Evolutionary conservation across 345 rosid species (phyloP).

Genomic region (Rhodamnia argentea): DNA sequence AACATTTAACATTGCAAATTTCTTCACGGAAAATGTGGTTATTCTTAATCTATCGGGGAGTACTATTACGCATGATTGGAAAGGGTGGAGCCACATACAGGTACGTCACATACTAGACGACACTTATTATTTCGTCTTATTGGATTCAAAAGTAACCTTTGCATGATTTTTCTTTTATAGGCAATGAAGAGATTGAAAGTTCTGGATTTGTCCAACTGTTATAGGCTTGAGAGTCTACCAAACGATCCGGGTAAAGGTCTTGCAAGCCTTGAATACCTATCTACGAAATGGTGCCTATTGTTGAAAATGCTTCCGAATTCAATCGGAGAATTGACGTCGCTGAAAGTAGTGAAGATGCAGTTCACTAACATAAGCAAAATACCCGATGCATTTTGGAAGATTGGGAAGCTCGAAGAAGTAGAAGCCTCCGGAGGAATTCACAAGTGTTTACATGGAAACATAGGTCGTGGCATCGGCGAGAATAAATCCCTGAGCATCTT

Average conservation of each 20-base stretch:
- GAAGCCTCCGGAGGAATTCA: too few species aligned
- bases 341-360: fast-evolving
- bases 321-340: not conserved
- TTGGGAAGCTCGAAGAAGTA: not conserved
- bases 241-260: not conserved
- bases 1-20: not conserved
- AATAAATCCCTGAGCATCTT: not conserved
- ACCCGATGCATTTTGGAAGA: fast-evolving
- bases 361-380: fast-evolving
- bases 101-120: not conserved
- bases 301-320: not conserved
- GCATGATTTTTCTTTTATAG: not conserved
- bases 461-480: fast-evolving
- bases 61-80: not conserved
- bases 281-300: fast-evolving
- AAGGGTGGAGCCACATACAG: not conserved
- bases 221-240: fast-evolving
- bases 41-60: not conserved
- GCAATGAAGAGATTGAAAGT: not conserved
- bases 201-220: not conserved
- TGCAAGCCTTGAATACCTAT: not conserved
- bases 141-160: not conserved
- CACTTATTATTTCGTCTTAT: fast-evolving
- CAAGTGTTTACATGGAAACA: fast-evolving
- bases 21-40: not conserved